Base-by-base conservation (phyloP, 306 rosid species). In the Prunus davidiana region DNA sequence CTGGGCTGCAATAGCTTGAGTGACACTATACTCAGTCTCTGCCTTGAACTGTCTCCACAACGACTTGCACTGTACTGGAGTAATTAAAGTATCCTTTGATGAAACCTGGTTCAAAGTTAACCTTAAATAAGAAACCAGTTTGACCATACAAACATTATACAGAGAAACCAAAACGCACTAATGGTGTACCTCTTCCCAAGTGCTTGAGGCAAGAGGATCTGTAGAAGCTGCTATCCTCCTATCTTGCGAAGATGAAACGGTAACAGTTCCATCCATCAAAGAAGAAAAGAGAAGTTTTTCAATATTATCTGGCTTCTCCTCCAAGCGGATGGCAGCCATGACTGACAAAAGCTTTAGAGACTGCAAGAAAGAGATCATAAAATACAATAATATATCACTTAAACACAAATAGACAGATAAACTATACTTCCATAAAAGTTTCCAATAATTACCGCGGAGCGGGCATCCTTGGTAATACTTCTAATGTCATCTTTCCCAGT, bases 1-100 rank as follows among this genome's bases (percentile, higher is more conserved):
- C 92, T 92, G 98, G 71, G 96, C 97, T 0, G 96, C 72, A 85
- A 94, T 84, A 72, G 98, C 98, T 78, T 92, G 98, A 25, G 96
- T 72, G 75, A 94, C 83, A 46, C 83, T 75, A 79, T 90, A 92
- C 84, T 90, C 96, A 0, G 96, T 94, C 82, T 90, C 98, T 43
- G 88, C 71, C 76, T 80, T 93, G 84, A 94, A 90, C 74, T 88
- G 97, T 82, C 96, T 88, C 98, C 98, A 94, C 87, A 94, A 78
- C 70, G 92, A 86, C 76, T 90, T 94, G 89, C 98, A 92, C 68
- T 86, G 97, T 67, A 88, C 92, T 24, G 98, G 98, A 49, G 92
- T 78, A 67, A 94, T 83, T 72, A 94, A 81, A 34, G 88, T 83
- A 77, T 90, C 86, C 79, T 60, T 77, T 50, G 88, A 82, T 34